Conservation (phyloP, 1,284 basidiomycete species). For the Peniophora sp. region DNA sequence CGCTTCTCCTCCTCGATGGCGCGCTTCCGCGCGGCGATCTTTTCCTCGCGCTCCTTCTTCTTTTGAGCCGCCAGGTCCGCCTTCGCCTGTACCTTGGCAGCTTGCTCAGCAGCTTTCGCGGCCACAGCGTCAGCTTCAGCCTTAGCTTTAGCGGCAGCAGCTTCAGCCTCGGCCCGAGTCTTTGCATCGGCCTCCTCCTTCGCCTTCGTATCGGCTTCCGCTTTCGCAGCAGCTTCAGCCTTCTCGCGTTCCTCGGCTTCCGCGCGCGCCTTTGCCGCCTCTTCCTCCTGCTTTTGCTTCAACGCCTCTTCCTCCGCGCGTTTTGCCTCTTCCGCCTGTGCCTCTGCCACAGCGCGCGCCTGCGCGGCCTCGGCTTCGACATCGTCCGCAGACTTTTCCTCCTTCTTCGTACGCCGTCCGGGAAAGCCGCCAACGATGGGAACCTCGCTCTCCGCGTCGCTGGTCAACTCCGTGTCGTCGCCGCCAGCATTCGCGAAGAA, state of each 20-base stretch:
- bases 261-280: slow-evolving; percentile 1
- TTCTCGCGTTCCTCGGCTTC: not conserved
- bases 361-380: slow-evolving; percentile 1
- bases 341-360: not conserved
- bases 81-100: slow-evolving; percentile 15
- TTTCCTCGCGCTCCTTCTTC: not conserved
- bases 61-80: slow-evolving; percentile 18
- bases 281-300: not conserved
- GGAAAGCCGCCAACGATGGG: not conserved
- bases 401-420: not conserved
- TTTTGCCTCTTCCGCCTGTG: not conserved
- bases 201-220: not conserved
- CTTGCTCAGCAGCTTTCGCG: slow-evolving; percentile 9
- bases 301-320: not conserved
- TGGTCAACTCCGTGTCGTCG: not conserved
- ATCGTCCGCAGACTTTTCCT: not conserved
- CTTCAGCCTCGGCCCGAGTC: not conserved
- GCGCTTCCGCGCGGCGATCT: slow-evolving; percentile 6
- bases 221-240: not conserved
- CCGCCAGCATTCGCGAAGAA: not conserved
- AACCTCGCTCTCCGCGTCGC: slow-evolving; percentile 10
- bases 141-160: not conserved
- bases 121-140: not conserved
- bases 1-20: slow-evolving; percentile 9
- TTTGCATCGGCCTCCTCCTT: slow-evolving; percentile 2